phyloP scores from a whole-genome alignment of 2,329 filamentous ascomycete genomes.

The Thelonectria rubi region DNA sequence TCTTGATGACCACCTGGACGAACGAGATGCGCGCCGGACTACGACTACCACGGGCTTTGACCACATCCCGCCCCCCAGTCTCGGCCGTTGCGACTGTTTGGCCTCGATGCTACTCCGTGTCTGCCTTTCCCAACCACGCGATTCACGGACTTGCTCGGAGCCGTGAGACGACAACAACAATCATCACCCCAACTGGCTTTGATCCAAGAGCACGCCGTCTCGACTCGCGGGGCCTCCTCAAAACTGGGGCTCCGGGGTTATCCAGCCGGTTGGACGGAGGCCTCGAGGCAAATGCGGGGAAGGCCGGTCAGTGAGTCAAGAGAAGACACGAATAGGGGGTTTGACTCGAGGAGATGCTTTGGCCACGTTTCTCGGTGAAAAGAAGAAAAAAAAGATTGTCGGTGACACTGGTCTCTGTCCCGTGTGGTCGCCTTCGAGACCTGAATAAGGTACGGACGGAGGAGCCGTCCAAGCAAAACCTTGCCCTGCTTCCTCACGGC shows the following conservation, averaged over 20 bases:
- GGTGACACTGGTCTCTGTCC: conserved; percentile 3
- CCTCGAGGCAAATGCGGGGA: conserved; percentile 39
- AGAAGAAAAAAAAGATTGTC: background rate
- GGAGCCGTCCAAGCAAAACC: background rate
- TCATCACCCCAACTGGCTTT: conserved; percentile 28
- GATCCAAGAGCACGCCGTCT: conserved; percentile 22
- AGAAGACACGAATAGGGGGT: conserved; percentile 3
- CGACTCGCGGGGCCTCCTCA: conserved; percentile 25
- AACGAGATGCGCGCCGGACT: conserved; percentile 2
- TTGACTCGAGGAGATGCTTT: conserved; percentile 32
- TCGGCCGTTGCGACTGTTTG: conserved; percentile 23
- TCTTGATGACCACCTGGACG: background rate
- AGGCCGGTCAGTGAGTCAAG: conserved; percentile 28
- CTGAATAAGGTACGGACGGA: conserved; percentile 5
- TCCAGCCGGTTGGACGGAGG: conserved; percentile 40
- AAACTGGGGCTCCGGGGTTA: conserved; percentile 34
- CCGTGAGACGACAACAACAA: conserved; percentile 20
- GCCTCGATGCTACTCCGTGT: conserved; percentile 9
- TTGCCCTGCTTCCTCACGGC: background rate
- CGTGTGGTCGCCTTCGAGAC: background rate
- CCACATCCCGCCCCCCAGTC: conserved; percentile 21
- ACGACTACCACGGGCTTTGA: conserved; percentile 10
- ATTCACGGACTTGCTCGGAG: conserved; percentile 36
- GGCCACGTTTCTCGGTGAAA: conserved; percentile 11
- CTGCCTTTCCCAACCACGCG: conserved; percentile 27